phyloP scores from a whole-genome alignment of 768 basidiomycete genomes.

The Suillus discolor region DNA sequence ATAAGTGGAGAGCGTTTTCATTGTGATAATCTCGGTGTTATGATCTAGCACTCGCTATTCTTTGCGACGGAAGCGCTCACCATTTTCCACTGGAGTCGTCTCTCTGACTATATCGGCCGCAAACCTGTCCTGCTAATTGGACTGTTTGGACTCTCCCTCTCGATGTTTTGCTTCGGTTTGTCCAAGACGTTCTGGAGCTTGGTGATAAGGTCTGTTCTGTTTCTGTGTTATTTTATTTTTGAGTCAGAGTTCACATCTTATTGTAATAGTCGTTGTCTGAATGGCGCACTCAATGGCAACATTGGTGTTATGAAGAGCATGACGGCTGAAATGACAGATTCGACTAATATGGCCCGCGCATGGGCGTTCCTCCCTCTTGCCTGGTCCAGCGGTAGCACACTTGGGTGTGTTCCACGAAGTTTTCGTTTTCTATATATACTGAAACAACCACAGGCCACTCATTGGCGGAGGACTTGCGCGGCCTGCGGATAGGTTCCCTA shows the following conservation, averaged over 20 bases:
- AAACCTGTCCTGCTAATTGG: slow-evolving; percentile 50
- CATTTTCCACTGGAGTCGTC: slow-evolving; percentile 50
- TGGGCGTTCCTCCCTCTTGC: slow-evolving; percentile 61
- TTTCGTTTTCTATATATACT: slow-evolving; percentile 3
- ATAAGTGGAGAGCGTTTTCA: background rate
- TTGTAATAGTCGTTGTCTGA: slow-evolving; percentile 41
- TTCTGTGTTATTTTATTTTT: background rate
- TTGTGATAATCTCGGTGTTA: background rate
- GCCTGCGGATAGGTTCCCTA: slow-evolving; percentile 68
- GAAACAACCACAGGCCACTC: slow-evolving; percentile 51
- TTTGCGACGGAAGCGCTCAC: slow-evolving; percentile 52
- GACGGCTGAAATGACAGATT: slow-evolving; percentile 43
- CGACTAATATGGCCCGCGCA: slow-evolving; percentile 37
- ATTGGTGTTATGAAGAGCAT: slow-evolving; percentile 51
- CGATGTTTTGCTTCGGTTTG: slow-evolving; percentile 51
- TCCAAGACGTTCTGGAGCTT: slow-evolving; percentile 48
- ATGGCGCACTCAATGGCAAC: slow-evolving; percentile 59
- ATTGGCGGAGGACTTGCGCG: slow-evolving; percentile 66
- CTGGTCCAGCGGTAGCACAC: slow-evolving; percentile 44
- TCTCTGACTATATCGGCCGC: slow-evolving; percentile 52
- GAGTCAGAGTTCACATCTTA: background rate
- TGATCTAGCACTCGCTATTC: slow-evolving; percentile 47
- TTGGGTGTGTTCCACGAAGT: slow-evolving; percentile 38
- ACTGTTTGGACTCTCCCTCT: slow-evolving; percentile 44
- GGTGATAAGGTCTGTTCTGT: slow-evolving; percentile 38